Base-by-base conservation (phyloP, 257 asterid genomes). In the Fraxinus cuspidata region DNA sequence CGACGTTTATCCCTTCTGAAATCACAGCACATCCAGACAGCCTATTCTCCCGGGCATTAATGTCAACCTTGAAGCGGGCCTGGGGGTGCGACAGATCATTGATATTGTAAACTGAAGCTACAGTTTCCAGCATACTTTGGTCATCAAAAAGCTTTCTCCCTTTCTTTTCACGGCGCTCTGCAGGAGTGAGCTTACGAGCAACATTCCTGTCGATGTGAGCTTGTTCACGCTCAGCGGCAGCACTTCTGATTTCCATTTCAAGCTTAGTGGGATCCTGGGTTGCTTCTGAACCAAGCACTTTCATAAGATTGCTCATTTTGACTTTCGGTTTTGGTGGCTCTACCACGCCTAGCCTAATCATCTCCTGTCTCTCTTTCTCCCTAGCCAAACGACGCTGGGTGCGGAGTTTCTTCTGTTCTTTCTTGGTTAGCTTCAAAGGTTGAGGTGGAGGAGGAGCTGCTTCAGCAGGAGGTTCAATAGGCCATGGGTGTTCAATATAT, bases 171-270 rank as follows among this genome's bases (percentile, higher is more conserved):
- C 96, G 96, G 25, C 97, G 95, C 85, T 93, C 99, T 0, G 91
- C 91, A 23, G 99, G 98, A 56, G 99, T 96, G 74, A 96, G 98
- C 88, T 90, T 96, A 51, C 98, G 97, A 35, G 97, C 96, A 32
- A 86, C 82, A 68, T 96, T 96, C 75, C 99, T 81, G 81, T 96
- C 99, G 0, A 89, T 85, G 80, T 96, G 99, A 68, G 99, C 99
- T 82, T 90, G 97, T 84, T 96, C 98, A 4, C 99, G 97, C 84
- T 96, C 98, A 6, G 97, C 97, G 31, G 99, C 99, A 69, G 99
- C 99, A 31, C 94, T 96, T 87, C 93, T 85, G 35, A 93, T 87
- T 81, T 93, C 99, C 97, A 85, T 96, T 78, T 93, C 99, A 38
- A 96, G 91, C 87, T 85, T 92, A 7, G 98, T 93, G 77, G 99